Percentiles rank a stretch among this genome's conserved stretches.
phyloP scores from a whole-genome alignment of 108 stramenopile genomes.

The Conticribra guillardii region DNA sequence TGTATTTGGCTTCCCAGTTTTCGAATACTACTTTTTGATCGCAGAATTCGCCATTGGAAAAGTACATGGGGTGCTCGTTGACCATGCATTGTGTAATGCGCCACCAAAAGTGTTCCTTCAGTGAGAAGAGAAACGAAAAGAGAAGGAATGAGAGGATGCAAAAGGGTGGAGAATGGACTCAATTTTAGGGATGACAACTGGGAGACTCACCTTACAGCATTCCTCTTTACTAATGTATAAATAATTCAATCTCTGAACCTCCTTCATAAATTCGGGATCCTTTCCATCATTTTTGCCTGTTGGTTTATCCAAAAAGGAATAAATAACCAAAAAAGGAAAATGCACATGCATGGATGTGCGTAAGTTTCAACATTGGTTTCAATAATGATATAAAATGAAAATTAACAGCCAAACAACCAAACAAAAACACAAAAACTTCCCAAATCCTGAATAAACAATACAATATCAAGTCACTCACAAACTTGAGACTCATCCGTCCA shows the following conservation, averaged over 20 bases:
- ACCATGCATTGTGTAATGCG: slow-evolving; percentile 33
- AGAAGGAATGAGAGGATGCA: too few relatives aligned
- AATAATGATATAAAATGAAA: too few relatives aligned
- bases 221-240: slow-evolving; percentile 24
- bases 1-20: slow-evolving; percentile 30
- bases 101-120: slow-evolving; percentile 24
- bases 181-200: too few relatives aligned
- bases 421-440: too few relatives aligned
- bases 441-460: too few relatives aligned
- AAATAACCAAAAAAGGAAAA: too few relatives aligned
- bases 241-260: slow-evolving; percentile 23
- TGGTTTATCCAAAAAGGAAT: too few relatives aligned
- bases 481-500: slow-evolving; percentile 24
- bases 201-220: slow-evolving; percentile 11
- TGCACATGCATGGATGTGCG: too few relatives aligned
- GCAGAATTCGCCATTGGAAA: slow-evolving; percentile 15
- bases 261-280: slow-evolving; percentile 29
- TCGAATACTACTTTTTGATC: slow-evolving; percentile 11
- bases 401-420: too few relatives aligned
- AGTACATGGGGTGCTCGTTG: slow-evolving; percentile 18
- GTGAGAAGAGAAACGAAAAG: neutral
- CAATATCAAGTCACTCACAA: too few relatives aligned
- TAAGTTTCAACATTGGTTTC: too few relatives aligned
- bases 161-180: too few relatives aligned
- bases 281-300: slow-evolving; percentile 43